Evolutionary conservation across 202 grass and related monocot genomes (phyloP).

Genomic region (Panicum virgatum): DNA sequence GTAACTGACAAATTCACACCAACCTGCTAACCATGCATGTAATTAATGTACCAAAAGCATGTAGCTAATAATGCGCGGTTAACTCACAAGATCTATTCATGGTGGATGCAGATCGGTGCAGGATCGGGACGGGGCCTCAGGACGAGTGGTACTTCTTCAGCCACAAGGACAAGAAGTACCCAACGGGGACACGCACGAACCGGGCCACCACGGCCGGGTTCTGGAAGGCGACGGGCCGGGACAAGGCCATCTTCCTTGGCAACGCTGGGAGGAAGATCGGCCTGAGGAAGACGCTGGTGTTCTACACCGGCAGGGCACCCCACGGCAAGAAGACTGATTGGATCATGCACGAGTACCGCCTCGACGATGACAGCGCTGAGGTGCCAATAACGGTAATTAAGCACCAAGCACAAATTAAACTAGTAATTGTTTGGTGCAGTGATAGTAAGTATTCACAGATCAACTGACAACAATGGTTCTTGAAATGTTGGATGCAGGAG

Average conservation of each 20-base stretch:
- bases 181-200: slow-evolving; percentile 83
- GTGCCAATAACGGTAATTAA: slow-evolving; percentile 54
- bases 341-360: slow-evolving; percentile 99
- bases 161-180: slow-evolving; percentile 98
- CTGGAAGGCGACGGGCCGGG: slow-evolving; percentile 86
- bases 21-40: not conserved
- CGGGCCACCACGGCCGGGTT: slow-evolving; percentile 82
- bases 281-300: slow-evolving; percentile 91
- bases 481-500: slow-evolving; percentile 58
- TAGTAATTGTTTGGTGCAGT: not conserved
- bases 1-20: not conserved
- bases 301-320: slow-evolving; percentile 91
- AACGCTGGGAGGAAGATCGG: slow-evolving; percentile 62
- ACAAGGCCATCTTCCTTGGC: slow-evolving; percentile 72
- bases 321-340: slow-evolving; percentile 87
- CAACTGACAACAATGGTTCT: not conserved
- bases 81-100: slow-evolving; percentile 27
- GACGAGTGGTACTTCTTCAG: slow-evolving; percentile 98
- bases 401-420: not conserved
- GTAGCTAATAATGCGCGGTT: not conserved
- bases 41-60: not conserved
- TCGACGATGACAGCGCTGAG: slow-evolving; percentile 51
- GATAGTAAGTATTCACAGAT: not conserved
- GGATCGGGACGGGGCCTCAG: slow-evolving; percentile 75
- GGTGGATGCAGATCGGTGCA: slow-evolving; percentile 73